Conservation (phyloP, 2,329 filamentous ascomycete species). For the Penicillium sp. region DNA sequence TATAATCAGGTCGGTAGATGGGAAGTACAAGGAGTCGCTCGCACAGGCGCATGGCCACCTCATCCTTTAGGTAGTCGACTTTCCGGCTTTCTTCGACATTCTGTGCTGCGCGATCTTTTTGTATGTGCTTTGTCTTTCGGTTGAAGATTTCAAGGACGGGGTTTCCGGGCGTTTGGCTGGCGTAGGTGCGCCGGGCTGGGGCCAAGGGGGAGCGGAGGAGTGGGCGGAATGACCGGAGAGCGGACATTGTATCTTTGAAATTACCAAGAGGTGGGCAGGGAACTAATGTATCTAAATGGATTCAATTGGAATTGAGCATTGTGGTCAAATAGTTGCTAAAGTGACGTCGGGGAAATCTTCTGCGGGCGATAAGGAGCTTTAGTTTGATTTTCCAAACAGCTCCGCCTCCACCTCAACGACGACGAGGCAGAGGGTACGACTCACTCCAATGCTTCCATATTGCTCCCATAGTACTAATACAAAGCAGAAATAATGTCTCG, state of each 20-base stretch:
- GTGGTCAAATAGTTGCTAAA: not conserved
- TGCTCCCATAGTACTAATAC: not conserved
- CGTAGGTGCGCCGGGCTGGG: slow-evolving; percentile 62
- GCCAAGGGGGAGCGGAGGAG: slow-evolving; percentile 5
- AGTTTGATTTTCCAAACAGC: not conserved
- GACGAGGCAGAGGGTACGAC: not conserved
- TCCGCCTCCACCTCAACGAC: slow-evolving; percentile 5
- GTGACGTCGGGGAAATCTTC: slow-evolving; percentile 12
- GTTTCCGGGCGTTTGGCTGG: slow-evolving; percentile 75
- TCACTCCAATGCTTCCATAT: not conserved
- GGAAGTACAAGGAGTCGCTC: slow-evolving; percentile 76
- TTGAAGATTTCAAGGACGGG: slow-evolving; percentile 92
- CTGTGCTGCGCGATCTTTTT: slow-evolving; percentile 82
- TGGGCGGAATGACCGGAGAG: slow-evolving; percentile 24
- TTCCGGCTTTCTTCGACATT: slow-evolving; percentile 74
- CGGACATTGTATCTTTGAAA: slow-evolving; percentile 17
- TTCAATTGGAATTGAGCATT: not conserved
- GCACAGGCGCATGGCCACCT: slow-evolving; percentile 81
- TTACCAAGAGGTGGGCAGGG: not conserved
- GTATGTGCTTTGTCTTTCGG: slow-evolving; percentile 81
- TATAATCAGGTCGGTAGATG: not conserved
- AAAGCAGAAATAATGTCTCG: slow-evolving; percentile 53
- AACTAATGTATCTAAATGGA: not conserved
- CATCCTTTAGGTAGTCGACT: slow-evolving; percentile 91
- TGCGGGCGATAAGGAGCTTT: slow-evolving; percentile 8